Percentiles rank a stretch among this genome's conserved stretches.
Conservation (phyloP, 305 asterid species). For the Petunia hybrid region DNA sequence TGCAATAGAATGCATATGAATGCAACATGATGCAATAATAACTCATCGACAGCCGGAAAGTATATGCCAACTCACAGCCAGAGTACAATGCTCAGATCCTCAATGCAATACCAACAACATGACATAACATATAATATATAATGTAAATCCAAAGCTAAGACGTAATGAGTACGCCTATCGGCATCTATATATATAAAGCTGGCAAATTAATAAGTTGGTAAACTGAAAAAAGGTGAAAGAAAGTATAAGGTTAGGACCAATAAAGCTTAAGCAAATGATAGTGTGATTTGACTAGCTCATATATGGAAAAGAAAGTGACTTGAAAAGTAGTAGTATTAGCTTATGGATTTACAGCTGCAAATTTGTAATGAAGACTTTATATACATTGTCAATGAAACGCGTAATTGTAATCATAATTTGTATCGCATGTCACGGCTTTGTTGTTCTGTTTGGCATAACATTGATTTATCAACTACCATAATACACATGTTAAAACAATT, state of each 20-base stretch:
- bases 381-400: slow-evolving; percentile 29
- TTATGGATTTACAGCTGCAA: slow-evolving; percentile 37
- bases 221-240: background rate
- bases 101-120: too few relatives aligned
- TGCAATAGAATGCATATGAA: too few relatives aligned
- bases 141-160: too few relatives aligned
- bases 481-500: too few relatives aligned
- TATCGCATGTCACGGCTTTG: slow-evolving; percentile 47
- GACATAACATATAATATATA: too few relatives aligned
- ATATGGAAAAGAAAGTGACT: slow-evolving; percentile 22
- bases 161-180: too few relatives aligned
- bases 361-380: slow-evolving; percentile 25
- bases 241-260: slow-evolving; percentile 23
- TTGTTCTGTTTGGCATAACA: background rate
- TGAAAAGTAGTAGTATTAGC: slow-evolving; percentile 9
- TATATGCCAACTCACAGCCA: too few relatives aligned
- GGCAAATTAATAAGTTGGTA: background rate
- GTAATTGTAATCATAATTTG: slow-evolving; percentile 36
- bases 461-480: background rate
- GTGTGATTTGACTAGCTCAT: slow-evolving; percentile 20
- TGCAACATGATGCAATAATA: too few relatives aligned
- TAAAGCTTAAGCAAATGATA: slow-evolving; percentile 21
- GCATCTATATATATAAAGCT: background rate
- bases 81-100: too few relatives aligned
- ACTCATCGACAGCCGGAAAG: too few relatives aligned